Base-by-base conservation (phyloP, 2,329 filamentous ascomycete species). In the Ramularia endophylla region DNA sequence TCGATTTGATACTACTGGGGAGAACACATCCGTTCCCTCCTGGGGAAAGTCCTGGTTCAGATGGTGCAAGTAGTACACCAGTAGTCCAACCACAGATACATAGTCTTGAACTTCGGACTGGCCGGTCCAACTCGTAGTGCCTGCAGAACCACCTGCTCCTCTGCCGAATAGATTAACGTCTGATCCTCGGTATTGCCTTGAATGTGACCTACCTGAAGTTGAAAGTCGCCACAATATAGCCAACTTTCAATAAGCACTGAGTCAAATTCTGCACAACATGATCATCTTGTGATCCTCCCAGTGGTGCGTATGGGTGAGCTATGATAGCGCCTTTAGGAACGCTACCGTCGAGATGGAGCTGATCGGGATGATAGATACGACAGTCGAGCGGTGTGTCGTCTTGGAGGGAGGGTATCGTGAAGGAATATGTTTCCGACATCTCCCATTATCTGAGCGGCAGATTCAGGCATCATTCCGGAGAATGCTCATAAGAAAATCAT, bases 241-340 rank as follows among this genome's bases (percentile, higher is more conserved):
- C 86, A 38, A 72, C 66, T 4, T 73, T 68, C n/a, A 94, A 62
- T 33, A 94, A 69, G 43, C 82, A 65, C 2, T 70, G 68, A 1
- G 77, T 78, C 2, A 85, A 66, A 7, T 78, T 69, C n/a, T 77
- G 72, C 1, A 97, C 83, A 0, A 95, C 73, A 0, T 77, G 75
- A 59, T 97, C 89, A 60, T 97, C 86, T 59, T 81, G 92, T 62
- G 72, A 81, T 4, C 90, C 92, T 4, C 92, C 92, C 38, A 97
- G 69, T 0, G 87, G 82, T 25, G 87, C 87, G 60, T 97, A 97
- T 0, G 92, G 90, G 63, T 97, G 92, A 9, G 89, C 89, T 28
- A 97, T 68, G 3, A 95, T 71, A 0, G 80, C 80, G 3, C 72
- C 77, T 32, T 41, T 37, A 17, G 8, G 38, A 8, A 11, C 18